phyloP scores from a whole-genome alignment of 371 early-diverging fungal genomes.

The Syncephalis plumigaleata region DNA sequence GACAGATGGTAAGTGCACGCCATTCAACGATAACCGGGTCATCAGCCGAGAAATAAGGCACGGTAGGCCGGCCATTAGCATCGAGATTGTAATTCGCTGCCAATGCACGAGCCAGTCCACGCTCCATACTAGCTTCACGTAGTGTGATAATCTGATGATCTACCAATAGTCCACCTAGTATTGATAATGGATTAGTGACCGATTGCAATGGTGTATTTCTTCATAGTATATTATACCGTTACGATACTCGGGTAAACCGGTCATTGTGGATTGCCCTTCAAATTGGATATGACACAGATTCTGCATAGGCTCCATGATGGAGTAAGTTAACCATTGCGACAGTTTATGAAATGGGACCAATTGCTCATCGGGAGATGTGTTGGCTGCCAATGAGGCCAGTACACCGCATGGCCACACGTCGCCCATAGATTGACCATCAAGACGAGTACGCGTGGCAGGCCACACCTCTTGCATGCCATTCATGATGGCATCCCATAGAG shows the following conservation, averaged over 20 bases:
- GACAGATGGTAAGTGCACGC: constrained; percentile 76
- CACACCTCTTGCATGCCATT: constrained; percentile 51
- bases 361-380: constrained; percentile 16
- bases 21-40: constrained; percentile 82
- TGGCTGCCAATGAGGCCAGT: constrained; percentile 6
- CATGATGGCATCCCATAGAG: constrained; percentile 66
- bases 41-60: constrained; percentile 53
- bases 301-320: constrained; percentile 64
- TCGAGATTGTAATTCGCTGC: too few relatives aligned
- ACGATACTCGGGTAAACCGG: constrained; percentile 86
- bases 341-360: constrained; percentile 82
- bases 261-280: constrained; percentile 41
- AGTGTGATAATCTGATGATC: constrained; percentile 43
- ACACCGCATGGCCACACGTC: constrained; percentile 80
- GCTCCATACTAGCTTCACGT: constrained; percentile 13
- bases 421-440: constrained; percentile 61
- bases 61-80: constrained; percentile 9
- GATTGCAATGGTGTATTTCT: background rate
- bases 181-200: too few relatives aligned
- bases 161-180: constrained; percentile 40
- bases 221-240: constrained; percentile 35
- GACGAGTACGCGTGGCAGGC: constrained; percentile 54
- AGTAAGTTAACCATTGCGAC: constrained; percentile 90
- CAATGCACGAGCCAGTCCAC: constrained; percentile 16
- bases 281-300: constrained; percentile 32